Evolutionary conservation across 78 protist genomes (phyloP).

Genomic region (Dictyostelium discoideum): dicty_2.7 NC_007088.5:6019001-6019500

Average conservation of each 20-base stretch:
- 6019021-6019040: background rate
- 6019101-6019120: slow-evolving; percentile 47
- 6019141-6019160: slow-evolving; percentile 31
- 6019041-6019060: too few relatives aligned
- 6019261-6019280: slow-evolving; percentile 72
- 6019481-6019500: background rate
- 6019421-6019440: background rate
- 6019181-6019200: slow-evolving; percentile 49
- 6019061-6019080: too few relatives aligned
- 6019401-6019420: background rate
- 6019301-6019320: slow-evolving; percentile 59
- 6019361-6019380: background rate
- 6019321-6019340: slow-evolving; percentile 42
- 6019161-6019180: slow-evolving; percentile 39
- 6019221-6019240: slow-evolving; percentile 52
- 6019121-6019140: slow-evolving; percentile 67
- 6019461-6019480: background rate
- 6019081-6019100: slow-evolving; percentile 48
- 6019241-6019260: slow-evolving; percentile 50
- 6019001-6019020: background rate
- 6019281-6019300: slow-evolving; percentile 77
- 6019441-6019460: background rate
- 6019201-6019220: slow-evolving; percentile 20
- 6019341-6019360: slow-evolving; percentile 13
- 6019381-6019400: background rate